Percentiles rank a stretch among this genome's conserved stretches.
These are phyloP conservation scores for Microstroma glucosiphilum DNA, from an alignment of 1,284 basidiomycete genomes.

Conservation along the genomic window DNA sequence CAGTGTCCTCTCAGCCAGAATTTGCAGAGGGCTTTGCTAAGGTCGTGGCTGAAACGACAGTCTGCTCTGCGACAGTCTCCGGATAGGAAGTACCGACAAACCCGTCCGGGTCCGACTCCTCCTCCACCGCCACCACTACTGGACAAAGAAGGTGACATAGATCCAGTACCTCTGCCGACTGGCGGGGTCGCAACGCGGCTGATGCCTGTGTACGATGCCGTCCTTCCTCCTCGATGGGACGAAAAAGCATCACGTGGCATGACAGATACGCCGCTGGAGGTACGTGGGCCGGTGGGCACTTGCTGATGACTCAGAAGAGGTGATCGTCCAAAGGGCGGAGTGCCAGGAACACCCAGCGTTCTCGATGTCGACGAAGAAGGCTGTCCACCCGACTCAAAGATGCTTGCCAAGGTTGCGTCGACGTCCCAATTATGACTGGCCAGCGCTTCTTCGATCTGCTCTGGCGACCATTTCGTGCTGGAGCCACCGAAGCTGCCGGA, in stretches of 20 bases:
- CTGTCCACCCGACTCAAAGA: conserved; percentile 60
- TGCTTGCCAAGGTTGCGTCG: conserved; percentile 84
- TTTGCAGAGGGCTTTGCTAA: conserved; percentile 69
- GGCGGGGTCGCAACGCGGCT: background rate
- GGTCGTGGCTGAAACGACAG: conserved; percentile 70
- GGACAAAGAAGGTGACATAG: background rate
- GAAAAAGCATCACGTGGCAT: conserved; percentile 29
- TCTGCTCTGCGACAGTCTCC: conserved; percentile 93
- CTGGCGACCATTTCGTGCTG: conserved; percentile 58
- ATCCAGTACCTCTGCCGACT: background rate
- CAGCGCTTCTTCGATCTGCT: conserved; percentile 87
- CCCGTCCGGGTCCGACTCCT: conserved; percentile 49
- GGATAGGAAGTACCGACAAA: conserved; percentile 91
- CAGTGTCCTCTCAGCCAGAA: conserved; percentile 93
- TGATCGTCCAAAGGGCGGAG: no score
- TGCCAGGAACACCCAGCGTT: background rate
- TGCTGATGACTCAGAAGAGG: background rate
- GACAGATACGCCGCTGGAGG: conserved; percentile 23
- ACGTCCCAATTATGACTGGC: conserved; percentile 84
- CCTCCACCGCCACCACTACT: background rate
- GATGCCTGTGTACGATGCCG: background rate
- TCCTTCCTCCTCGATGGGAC: background rate
- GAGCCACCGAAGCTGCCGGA: conserved; percentile 11
- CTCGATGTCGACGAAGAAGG: conserved; percentile 20
- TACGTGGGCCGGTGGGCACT: background rate